phyloP scores from a whole-genome alignment of 2,329 filamentous ascomycete genomes.

The Trichophyton verrucosum region DNA sequence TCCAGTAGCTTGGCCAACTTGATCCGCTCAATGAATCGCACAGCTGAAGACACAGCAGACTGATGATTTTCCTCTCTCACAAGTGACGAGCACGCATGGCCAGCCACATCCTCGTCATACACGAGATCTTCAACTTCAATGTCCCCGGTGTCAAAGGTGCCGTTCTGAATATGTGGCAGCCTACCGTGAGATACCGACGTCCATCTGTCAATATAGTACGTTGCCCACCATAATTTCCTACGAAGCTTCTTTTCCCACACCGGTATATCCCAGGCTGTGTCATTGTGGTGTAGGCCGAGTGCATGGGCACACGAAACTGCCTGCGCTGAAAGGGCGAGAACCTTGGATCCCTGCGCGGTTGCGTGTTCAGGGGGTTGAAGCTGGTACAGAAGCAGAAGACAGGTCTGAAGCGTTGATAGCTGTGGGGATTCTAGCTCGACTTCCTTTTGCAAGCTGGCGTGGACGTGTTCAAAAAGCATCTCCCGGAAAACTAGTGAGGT shows the following conservation, averaged over 20 bases:
- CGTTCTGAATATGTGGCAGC: not conserved
- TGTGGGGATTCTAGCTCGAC: not conserved
- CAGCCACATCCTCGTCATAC: not conserved
- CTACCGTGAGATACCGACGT: conserved; percentile 1
- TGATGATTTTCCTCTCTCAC: not conserved
- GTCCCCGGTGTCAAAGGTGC: not conserved
- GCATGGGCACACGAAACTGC: conserved; percentile 2
- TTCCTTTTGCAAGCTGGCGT: not conserved
- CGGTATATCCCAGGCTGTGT: not conserved
- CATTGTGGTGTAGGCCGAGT: conserved; percentile 4
- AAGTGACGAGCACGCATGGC: not conserved
- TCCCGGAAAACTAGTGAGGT: not conserved
- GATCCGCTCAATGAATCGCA: conserved; percentile 1
- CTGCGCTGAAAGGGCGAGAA: not conserved
- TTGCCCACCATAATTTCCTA: conserved; percentile 4
- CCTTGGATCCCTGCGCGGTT: not conserved
- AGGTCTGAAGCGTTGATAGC: not conserved
- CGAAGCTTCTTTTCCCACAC: conserved; percentile 1
- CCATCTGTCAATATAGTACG: conserved; percentile 1
- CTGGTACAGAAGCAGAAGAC: not conserved
- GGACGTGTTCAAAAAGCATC: conserved; percentile 1
- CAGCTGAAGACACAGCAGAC: not conserved
- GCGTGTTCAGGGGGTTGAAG: not conserved
- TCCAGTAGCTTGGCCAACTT: conserved; percentile 1
- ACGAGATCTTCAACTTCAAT: conserved; percentile 4